Conservation (phyloP, 306 rosid species). For the Vigna mungo region DNA sequence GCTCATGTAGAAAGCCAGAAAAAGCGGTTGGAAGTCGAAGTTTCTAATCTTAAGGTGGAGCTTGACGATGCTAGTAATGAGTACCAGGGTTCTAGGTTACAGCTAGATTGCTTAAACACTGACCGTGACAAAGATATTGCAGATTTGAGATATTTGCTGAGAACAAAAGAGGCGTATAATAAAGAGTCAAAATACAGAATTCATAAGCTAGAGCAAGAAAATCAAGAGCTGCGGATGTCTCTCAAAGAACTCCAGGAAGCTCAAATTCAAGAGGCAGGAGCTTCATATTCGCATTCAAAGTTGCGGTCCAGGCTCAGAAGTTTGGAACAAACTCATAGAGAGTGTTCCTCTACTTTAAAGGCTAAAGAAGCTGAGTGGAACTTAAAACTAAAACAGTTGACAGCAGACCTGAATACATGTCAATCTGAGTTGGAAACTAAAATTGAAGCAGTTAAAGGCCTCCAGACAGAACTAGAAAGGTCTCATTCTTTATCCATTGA, state of each 20-base stretch:
- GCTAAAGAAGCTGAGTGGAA: constrained; percentile 73
- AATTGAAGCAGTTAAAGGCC: constrained; percentile 54
- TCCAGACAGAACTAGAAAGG: constrained; percentile 63
- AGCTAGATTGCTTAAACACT: constrained; percentile 55
- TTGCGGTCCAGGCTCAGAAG: constrained; percentile 65
- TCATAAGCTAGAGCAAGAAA: constrained; percentile 72
- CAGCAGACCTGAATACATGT: constrained; percentile 50
- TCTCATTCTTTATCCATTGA: constrained; percentile 53
- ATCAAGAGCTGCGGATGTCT: constrained; percentile 60
- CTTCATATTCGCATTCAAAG: constrained; percentile 68
- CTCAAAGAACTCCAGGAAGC: constrained; percentile 79
- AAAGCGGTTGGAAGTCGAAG: constrained; percentile 68
- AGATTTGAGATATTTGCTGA: constrained; percentile 61
- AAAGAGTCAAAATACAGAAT: constrained; percentile 68
- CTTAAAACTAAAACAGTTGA: constrained; percentile 51
- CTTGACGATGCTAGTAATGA: constrained; percentile 53
- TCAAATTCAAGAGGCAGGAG: constrained; percentile 75
- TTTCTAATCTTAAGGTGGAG: constrained; percentile 57
- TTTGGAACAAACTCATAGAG: constrained; percentile 65
- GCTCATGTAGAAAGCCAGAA: constrained; percentile 77
- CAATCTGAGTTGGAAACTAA: constrained; percentile 54
- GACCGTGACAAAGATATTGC: constrained; percentile 66
- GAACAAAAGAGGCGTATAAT: constrained; percentile 59
- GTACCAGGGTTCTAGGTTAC: constrained; percentile 52
- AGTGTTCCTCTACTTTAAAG: constrained; percentile 56